These are phyloP conservation scores for Blastobotrys chiropterorum DNA, from an alignment of 805 yeast genomes.

Conservation along the genomic window DNA sequence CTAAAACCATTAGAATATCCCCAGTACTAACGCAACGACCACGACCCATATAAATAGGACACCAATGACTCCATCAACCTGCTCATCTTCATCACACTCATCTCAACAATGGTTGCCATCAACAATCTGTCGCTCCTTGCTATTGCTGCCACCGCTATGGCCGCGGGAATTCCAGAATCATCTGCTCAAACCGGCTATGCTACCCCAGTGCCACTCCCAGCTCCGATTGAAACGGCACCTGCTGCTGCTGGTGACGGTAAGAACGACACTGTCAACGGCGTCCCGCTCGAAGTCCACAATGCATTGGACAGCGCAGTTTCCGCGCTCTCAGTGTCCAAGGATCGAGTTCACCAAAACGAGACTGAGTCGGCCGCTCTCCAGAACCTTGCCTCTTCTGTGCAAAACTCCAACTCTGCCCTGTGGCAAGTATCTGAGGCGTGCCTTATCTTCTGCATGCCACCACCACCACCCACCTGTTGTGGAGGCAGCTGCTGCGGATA, in stretches of 20 bases:
- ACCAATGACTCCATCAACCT: neutral
- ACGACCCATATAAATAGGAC: neutral
- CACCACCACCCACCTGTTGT: neutral
- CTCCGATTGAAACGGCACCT: neutral
- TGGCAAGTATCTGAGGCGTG: slow-evolving; percentile 13
- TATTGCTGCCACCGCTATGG: neutral
- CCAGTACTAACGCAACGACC: too few species aligned
- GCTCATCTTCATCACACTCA: neutral
- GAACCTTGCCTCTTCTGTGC: slow-evolving; percentile 6
- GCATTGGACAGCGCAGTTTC: neutral
- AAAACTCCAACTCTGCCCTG: slow-evolving; percentile 9
- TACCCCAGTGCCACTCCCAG: neutral
- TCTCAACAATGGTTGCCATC: neutral
- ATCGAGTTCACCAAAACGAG: neutral
- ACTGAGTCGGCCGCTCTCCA: neutral
- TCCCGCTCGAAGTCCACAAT: neutral
- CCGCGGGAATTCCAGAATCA: neutral
- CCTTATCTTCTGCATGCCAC: slow-evolving; percentile 1
- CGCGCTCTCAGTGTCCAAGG: neutral
- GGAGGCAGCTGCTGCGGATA: neutral
- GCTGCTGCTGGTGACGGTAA: neutral
- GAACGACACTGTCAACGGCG: neutral
- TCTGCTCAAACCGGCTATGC: neutral
- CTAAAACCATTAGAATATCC: too few species aligned
- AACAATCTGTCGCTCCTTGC: neutral